Conservation (phyloP, 345 rosid genomes). For the Citrus medica region DNA sequence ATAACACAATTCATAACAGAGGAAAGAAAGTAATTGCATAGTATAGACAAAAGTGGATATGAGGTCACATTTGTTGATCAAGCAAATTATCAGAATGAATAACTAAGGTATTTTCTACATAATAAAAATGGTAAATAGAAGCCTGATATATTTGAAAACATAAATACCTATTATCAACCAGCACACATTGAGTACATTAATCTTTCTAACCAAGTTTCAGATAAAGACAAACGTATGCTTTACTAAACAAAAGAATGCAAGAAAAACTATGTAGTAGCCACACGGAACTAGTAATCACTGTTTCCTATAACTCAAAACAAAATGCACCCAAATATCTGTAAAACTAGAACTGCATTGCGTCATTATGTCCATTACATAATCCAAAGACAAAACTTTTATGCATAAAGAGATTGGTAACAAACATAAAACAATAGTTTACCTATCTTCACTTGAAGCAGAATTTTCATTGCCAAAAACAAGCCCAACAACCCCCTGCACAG, state of each 20-base stretch:
- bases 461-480: constrained; percentile 86
- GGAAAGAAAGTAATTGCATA: background rate
- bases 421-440: constrained; percentile 35
- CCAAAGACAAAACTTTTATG: background rate
- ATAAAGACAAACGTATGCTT: background rate
- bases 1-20: background rate
- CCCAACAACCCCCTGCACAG: constrained; percentile 86
- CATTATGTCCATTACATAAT: background rate
- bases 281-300: background rate
- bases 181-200: background rate
- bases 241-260: background rate
- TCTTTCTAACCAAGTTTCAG: background rate
- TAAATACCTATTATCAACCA: background rate
- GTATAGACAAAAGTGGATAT: background rate
- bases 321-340: background rate
- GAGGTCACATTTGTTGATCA: background rate
- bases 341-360: background rate
- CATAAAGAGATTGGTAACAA: background rate
- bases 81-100: background rate
- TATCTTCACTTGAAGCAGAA: constrained; percentile 69
- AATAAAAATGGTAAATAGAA: background rate
- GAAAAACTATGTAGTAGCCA: background rate
- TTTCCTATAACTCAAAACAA: background rate
- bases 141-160: background rate
- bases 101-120: background rate